Evolutionary conservation across 306 rosid species (phyloP).

Genomic region (Cicer bijugum): DNA sequence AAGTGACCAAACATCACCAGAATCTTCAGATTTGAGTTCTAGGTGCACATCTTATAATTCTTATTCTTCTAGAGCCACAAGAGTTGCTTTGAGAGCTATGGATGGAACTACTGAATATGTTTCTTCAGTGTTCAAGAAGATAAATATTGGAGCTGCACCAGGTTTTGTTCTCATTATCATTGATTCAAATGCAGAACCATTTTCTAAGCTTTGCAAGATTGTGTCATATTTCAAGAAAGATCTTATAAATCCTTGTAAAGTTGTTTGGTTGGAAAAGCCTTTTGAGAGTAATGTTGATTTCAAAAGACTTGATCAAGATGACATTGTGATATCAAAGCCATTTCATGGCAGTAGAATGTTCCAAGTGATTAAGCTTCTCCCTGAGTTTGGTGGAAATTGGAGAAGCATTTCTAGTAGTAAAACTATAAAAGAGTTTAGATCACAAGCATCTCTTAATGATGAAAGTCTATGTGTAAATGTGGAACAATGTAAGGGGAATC

Average conservation of each 20-base stretch:
- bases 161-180: constrained; percentile 48
- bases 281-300: constrained; percentile 25
- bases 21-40: constrained; percentile 39
- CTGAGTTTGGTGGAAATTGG: constrained; percentile 64
- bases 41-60: constrained; percentile 23
- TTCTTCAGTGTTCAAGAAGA: constrained; percentile 41
- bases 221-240: constrained; percentile 45
- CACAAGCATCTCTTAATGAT: not conserved
- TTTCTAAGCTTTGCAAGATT: constrained; percentile 36
- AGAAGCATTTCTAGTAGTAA: constrained; percentile 12
- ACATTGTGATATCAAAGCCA: constrained; percentile 56
- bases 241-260: constrained; percentile 48
- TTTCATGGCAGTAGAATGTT: constrained; percentile 68
- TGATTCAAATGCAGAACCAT: constrained; percentile 48
- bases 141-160: constrained; percentile 32
- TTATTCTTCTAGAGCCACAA: constrained; percentile 21
- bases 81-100: constrained; percentile 37
- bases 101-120: constrained; percentile 39
- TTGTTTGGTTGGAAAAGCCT: constrained; percentile 72
- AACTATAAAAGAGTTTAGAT: not conserved
- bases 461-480: constrained; percentile 1
- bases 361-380: constrained; percentile 62
- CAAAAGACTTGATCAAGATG: constrained; percentile 47
- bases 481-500: constrained; percentile 16
- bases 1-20: constrained; percentile 38